Evolutionary conservation across 345 rosid genomes (phyloP).

Genomic region (Syzygium grande): DNA sequence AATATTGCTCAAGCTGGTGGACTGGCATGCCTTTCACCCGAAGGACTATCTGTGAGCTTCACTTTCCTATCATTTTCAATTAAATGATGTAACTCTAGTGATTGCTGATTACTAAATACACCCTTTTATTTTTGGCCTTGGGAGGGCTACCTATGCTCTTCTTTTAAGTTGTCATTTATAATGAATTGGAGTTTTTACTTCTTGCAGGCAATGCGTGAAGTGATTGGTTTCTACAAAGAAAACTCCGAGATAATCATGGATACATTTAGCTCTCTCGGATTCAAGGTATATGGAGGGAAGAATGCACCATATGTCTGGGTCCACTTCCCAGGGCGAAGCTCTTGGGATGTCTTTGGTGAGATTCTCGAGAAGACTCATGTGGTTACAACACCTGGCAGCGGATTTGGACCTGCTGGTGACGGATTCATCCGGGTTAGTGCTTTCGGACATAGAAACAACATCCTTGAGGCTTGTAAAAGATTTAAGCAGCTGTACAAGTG

Average conservation of each 20-base stretch:
- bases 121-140: background rate
- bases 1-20: conserved; percentile 89
- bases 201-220: conserved; percentile 72
- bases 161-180: background rate
- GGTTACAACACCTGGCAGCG: conserved; percentile 93
- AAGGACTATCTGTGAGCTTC: conserved; percentile 30
- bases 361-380: conserved; percentile 88
- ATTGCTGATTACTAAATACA: background rate
- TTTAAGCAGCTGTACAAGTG: conserved; percentile 78
- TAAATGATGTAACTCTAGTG: background rate
- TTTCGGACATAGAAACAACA: conserved; percentile 81
- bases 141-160: background rate
- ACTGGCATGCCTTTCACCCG: conserved; percentile 81
- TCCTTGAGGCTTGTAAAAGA: conserved; percentile 87
- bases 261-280: conserved; percentile 79
- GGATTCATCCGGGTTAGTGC: conserved; percentile 90
- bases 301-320: conserved; percentile 97
- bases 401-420: conserved; percentile 97
- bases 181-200: background rate
- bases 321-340: conserved; percentile 90
- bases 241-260: conserved; percentile 72
- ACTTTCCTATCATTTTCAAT: background rate
- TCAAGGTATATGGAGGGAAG: conserved; percentile 74
- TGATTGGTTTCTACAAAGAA: conserved; percentile 89
- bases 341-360: conserved; percentile 94